phyloP scores from a whole-genome alignment of 1,284 basidiomycete species.

The Marasmius tenuissimus region DNA sequence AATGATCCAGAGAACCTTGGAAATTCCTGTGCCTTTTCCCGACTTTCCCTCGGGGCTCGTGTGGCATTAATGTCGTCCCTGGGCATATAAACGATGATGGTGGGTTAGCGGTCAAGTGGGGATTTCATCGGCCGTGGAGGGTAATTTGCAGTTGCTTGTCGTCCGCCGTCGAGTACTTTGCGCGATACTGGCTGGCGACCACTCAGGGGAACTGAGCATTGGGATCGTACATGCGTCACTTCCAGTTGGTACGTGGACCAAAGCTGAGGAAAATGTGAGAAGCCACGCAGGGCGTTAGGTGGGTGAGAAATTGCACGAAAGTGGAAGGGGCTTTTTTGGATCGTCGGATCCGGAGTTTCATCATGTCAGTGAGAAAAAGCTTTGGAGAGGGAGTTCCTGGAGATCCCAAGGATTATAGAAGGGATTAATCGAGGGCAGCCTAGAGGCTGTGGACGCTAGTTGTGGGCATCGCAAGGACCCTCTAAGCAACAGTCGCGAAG shows the following conservation, averaged over 20 bases:
- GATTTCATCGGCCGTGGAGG: not conserved
- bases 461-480: not conserved
- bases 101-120: not conserved
- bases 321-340: not conserved
- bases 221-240: too few relatives aligned
- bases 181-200: too few relatives aligned
- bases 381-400: not conserved
- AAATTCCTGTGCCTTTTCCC: not conserved
- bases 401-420: not conserved
- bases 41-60: not conserved
- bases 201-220: too few relatives aligned
- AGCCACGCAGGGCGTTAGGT: not conserved
- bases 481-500: not conserved
- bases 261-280: not conserved
- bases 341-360: not conserved
- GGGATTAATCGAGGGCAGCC: not conserved
- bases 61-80: not conserved
- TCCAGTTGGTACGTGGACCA: too few relatives aligned
- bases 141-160: too few relatives aligned
- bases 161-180: too few relatives aligned
- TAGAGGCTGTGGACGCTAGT: not conserved
- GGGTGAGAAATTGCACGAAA: not conserved
- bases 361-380: not conserved
- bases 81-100: not conserved
- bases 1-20: not conserved